Evolutionary conservation across 768 basidiomycete genomes (phyloP), one percentile per base, ranked within the genome.

Genomic region (Pleurotus ostreatus): DNA sequence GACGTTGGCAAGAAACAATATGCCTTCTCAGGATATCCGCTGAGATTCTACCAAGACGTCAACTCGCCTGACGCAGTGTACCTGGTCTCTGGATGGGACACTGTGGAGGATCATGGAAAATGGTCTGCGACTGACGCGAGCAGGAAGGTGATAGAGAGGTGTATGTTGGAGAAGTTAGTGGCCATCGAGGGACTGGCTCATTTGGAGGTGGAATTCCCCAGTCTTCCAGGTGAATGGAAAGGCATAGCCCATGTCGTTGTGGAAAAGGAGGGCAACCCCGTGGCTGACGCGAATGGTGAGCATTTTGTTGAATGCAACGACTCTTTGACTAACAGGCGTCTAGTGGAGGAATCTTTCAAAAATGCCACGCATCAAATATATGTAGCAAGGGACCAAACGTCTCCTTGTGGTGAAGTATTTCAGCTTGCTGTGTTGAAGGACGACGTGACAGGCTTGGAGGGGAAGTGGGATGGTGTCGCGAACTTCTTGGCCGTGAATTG

Each of bases 31-130:
- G 69, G 73, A 13, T 72, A 72, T 59, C 72, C 75, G 12, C 57
- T 80, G n/a, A 62, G 66, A 23, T 78, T 72, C 61, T 80, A 74
- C 64, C 59, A 63, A 3, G 63, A 71, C 59, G 38, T 55, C 18
- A 49, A 56, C 1, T 61, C 66, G 25, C 52, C 67, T 1, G 43
- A 55, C 5, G 55, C 63, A 23, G 54, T 79, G 2, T 72, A 75
- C 61, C 59, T 81, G 23, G 61, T 79, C 26, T 73, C 77, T 0
- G 78, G 78, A 9, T 82, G 80, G 80, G 40, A 64, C 51, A 69
- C 70, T 56, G 72, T 74, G 20, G 61, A 57, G 9, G 71, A 73
- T 7, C 79, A 81, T 60, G 59, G 70, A 23, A 64, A 66, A 38
- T 81, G 77, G 75, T 74, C 79, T 15, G 59, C 57, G 4, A 75